A percentile compares a stretch with the other conserved stretches of the same genome.
These are phyloP conservation scores for Verticillium isaacii DNA, from an alignment of 2,329 filamentous ascomycete species.

Conservation along the genomic window DNA sequence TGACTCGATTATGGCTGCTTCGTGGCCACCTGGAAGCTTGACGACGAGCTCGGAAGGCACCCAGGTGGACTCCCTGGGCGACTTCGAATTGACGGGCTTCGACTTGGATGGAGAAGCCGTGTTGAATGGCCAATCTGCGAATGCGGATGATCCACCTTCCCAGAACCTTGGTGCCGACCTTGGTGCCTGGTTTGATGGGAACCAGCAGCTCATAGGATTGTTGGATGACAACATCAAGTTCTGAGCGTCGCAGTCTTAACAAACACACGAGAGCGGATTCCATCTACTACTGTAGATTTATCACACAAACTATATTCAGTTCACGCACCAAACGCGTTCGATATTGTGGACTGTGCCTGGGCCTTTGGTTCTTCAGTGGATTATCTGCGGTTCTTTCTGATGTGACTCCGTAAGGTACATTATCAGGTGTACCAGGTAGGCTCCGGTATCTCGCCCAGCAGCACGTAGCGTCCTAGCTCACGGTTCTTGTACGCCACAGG, in stretches of 20 bases:
- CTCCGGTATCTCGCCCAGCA: conserved; percentile 52
- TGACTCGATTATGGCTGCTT: conserved; percentile 6
- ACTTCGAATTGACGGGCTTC: not conserved
- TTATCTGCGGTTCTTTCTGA: no score
- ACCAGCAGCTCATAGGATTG: conserved; percentile 19
- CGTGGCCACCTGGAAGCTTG: not conserved
- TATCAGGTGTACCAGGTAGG: conserved; percentile 56
- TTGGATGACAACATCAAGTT: not conserved
- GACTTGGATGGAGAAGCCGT: not conserved
- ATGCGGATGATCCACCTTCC: not conserved
- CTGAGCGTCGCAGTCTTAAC: not conserved
- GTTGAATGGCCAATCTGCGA: not conserved
- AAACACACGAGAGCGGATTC: no score
- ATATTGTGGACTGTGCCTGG: no score
- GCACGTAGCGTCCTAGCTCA: conserved; percentile 52
- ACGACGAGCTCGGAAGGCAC: not conserved
- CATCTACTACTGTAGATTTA: no score
- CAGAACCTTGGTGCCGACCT: conserved; percentile 10
- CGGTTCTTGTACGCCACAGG: conserved; percentile 63
- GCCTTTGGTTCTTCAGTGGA: no score
- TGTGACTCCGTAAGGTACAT: no score
- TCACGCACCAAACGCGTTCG: no score
- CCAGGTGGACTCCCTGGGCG: no score
- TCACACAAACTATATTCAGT: no score
- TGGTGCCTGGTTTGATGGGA: conserved; percentile 18